A percentile compares a stretch with the other conserved stretches of the same genome.
phyloP scores from a whole-genome alignment of 2,329 filamentous ascomycete species.

The Fusarium sororula region DNA sequence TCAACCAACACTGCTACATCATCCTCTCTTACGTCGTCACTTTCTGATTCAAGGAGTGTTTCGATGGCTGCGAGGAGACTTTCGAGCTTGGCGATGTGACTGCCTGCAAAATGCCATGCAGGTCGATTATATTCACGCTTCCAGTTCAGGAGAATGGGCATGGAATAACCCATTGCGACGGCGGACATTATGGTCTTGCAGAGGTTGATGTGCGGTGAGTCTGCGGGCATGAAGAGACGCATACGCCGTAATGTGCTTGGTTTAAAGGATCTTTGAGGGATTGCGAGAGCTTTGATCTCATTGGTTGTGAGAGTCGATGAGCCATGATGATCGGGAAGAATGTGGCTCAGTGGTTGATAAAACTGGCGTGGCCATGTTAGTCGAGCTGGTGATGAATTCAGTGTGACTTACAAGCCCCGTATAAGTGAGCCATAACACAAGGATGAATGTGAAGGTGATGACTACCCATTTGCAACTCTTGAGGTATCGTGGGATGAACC shows the following conservation, averaged over 20 bases:
- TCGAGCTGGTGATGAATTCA: fast-evolving
- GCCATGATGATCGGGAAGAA: neutral
- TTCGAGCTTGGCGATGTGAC: constrained; percentile 51
- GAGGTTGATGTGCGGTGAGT: constrained; percentile 49
- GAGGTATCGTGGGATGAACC: neutral
- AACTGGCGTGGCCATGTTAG: constrained; percentile 26
- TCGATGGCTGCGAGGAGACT: constrained; percentile 46
- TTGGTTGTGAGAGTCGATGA: neutral
- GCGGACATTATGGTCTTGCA: constrained; percentile 53
- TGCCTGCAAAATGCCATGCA: constrained; percentile 50
- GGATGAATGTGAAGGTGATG: neutral
- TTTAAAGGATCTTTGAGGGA: neutral
- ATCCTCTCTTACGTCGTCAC: constrained; percentile 38
- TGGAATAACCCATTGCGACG: constrained; percentile 50
- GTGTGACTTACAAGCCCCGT: neutral
- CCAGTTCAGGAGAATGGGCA: constrained; percentile 51
- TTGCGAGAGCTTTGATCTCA: constrained; percentile 15
- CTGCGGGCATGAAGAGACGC: constrained; percentile 52
- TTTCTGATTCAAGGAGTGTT: constrained; percentile 35
- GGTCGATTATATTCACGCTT: constrained; percentile 49
- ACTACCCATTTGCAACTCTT: constrained; percentile 13
- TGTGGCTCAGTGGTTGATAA: neutral
- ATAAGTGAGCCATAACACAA: constrained; percentile 19
- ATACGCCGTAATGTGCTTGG: constrained; percentile 39
- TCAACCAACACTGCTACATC: constrained; percentile 51